A percentile compares a stretch with the other conserved stretches of the same genome.
Evolutionary conservation across 2,329 filamentous ascomycete species (phyloP).

Genomic region (Colletotrichum noveboracense): DNA sequence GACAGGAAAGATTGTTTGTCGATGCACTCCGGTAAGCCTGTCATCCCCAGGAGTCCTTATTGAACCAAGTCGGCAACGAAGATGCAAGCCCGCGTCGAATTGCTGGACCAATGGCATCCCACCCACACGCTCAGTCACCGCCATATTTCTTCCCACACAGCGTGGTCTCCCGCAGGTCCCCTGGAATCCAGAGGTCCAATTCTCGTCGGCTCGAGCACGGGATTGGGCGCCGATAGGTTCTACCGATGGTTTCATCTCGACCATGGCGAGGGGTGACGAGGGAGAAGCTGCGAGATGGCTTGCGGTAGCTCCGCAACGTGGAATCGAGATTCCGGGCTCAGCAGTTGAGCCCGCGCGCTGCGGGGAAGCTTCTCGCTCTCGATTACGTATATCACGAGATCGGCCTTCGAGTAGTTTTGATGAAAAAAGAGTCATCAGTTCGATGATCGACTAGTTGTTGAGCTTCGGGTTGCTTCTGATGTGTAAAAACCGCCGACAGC

Average conservation of each 20-base stretch:
- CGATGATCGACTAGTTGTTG: not conserved
- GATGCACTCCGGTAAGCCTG: not conserved
- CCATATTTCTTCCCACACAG: not conserved
- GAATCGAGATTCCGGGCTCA: rapidly evolving
- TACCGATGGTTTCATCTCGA: not conserved
- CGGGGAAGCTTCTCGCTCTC: rapidly evolving
- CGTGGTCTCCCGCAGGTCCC: not conserved
- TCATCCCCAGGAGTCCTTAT: rapidly evolving
- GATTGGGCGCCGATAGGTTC: rapidly evolving
- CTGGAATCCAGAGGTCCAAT: not conserved
- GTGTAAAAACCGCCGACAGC: not conserved
- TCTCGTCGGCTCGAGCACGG: not conserved
- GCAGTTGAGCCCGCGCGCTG: not conserved
- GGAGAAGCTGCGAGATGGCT: not conserved
- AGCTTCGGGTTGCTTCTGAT: not conserved
- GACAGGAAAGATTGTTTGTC: not conserved
- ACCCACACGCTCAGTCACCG: not conserved
- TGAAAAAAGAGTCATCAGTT: no score
- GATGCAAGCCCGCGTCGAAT: not conserved
- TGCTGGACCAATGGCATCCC: rapidly evolving
- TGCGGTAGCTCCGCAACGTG: not conserved
- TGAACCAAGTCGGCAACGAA: not conserved
- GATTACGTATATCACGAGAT: not conserved
- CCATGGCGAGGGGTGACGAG: not conserved
- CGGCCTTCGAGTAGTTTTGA: rapidly evolving